Conservation (phyloP, 73 alveolate species). For the Stentor roeselii region DNA sequence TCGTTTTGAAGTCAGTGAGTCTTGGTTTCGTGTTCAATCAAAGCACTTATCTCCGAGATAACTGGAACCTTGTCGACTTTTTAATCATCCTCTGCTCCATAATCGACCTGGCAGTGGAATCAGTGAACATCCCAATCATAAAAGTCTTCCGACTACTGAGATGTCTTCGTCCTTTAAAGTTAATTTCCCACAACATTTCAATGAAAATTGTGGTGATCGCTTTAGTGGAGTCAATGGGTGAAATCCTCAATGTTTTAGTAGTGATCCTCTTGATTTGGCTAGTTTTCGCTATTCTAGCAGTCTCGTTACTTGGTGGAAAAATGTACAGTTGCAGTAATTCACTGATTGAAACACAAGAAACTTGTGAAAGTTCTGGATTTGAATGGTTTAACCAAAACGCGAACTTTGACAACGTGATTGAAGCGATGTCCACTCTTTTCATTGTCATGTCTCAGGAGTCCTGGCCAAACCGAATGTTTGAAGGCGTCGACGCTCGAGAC, state of each 20-base stretch:
- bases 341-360: neutral
- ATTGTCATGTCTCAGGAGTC: slow-evolving; percentile 85
- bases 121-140: slow-evolving; percentile 60
- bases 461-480: slow-evolving; percentile 88
- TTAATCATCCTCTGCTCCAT: slow-evolving; percentile 81
- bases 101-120: slow-evolving; percentile 66
- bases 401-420: slow-evolving; percentile 84
- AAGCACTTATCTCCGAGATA: slow-evolving; percentile 33
- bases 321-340: slow-evolving; percentile 56
- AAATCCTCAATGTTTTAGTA: slow-evolving; percentile 74
- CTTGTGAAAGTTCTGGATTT: slow-evolving; percentile 59
- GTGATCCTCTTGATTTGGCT: slow-evolving; percentile 86
- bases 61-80: slow-evolving; percentile 60
- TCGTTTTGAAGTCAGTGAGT: slow-evolving; percentile 39
- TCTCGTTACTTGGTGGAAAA: slow-evolving; percentile 71
- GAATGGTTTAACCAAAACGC: slow-evolving; percentile 46
- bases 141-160: slow-evolving; percentile 87
- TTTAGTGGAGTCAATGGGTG: slow-evolving; percentile 76
- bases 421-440: slow-evolving; percentile 83
- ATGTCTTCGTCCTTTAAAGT: slow-evolving; percentile 85
- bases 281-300: slow-evolving; percentile 87
- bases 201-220: slow-evolving; percentile 84
- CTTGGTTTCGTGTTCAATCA: slow-evolving; percentile 22
- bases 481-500: slow-evolving; percentile 54
- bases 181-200: slow-evolving; percentile 79